Base-by-base conservation (phyloP, 768 basidiomycete genomes). In the Mycena polygramma region DNA sequence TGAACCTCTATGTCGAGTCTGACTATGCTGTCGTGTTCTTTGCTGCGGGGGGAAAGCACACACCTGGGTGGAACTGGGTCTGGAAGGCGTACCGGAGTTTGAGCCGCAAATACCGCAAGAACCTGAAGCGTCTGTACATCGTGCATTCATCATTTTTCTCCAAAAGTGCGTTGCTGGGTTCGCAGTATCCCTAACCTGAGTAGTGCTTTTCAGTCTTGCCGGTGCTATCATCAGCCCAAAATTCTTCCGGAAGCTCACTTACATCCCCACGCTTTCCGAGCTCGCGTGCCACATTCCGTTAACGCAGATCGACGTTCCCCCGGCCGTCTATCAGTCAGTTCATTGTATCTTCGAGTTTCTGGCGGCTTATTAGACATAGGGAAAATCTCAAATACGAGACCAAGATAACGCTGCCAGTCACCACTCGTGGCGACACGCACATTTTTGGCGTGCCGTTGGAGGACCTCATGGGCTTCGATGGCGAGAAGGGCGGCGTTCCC, bases 161-260 rank as follows among this genome's bases (percentile, higher is more conserved):
- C 6, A 96, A 94, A 81, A 95, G 94, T 94, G 66, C 22, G 89
- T 79, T 41, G 52, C 48, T 52, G 61, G 35, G 39, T 22, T 55
- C 51, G 2, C 62, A 46, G 55, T 48, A 58, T 48, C 15, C 35
- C 36, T n/a, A 35, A 76, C 70, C 58, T 57, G 43, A 70, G 22
- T 69, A 96, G 94, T 95, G 94, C 81, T 96, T 4, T 95, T 96
- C 79, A 95, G 94, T 13, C 83, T 96, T 55, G 94, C 94, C 37
- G 94, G 94, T 3, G 92, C 94, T 48, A 91, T 95, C 70, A 94
- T 96, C 76, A 95, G 94, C 74, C 95, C 95, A 17, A 96, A 96
- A 79, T 96, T 96, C 83, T 95, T 94, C 79, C 90, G 91, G 75
- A 96, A 96, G 82, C 84, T 96, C 73, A 81, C 84, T 35, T 95